Conservation (phyloP, 768 basidiomycete species). For the Auriscalpium vulgare region DNA sequence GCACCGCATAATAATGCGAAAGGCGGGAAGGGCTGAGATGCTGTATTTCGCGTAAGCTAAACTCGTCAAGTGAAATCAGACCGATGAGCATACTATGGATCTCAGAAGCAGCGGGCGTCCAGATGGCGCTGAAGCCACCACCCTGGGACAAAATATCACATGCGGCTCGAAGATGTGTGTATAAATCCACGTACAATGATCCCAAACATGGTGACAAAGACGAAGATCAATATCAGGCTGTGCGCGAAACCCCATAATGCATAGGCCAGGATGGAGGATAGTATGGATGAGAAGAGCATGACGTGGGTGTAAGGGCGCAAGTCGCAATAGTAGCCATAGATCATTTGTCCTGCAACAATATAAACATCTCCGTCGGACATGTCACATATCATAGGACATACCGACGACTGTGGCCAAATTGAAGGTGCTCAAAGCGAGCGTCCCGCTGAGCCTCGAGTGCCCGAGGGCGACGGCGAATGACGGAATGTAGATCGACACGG, state of each 20-base stretch:
- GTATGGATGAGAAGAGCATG: constrained; percentile 15
- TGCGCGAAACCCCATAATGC: constrained; percentile 19
- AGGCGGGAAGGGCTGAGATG: neutral
- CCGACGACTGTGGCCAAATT: constrained; percentile 18
- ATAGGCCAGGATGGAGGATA: constrained; percentile 13
- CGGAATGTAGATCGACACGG: constrained; percentile 20
- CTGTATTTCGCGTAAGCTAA: neutral
- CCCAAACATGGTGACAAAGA: constrained; percentile 19
- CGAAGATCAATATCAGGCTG: constrained; percentile 14
- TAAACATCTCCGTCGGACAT: no score
- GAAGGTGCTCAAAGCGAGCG: constrained; percentile 17
- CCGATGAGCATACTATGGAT: neutral
- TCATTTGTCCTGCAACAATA: constrained; percentile 11
- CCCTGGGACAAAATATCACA: neutral
- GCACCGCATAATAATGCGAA: neutral
- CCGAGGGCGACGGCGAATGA: constrained; percentile 15
- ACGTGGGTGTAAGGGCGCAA: constrained; percentile 18
- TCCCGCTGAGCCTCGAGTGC: constrained; percentile 14
- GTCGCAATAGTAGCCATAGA: constrained; percentile 18
- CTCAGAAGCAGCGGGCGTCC: neutral
- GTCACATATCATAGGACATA: neutral
- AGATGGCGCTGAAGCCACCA: neutral
- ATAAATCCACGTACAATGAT: constrained; percentile 9
- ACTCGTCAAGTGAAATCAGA: neutral
- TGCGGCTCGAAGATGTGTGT: neutral